Evolutionary conservation across 1,139 yeast genomes (phyloP), one percentile per base, ranked within the genome.

Genomic region (Suzukiozyma palmioleophila): DNA sequence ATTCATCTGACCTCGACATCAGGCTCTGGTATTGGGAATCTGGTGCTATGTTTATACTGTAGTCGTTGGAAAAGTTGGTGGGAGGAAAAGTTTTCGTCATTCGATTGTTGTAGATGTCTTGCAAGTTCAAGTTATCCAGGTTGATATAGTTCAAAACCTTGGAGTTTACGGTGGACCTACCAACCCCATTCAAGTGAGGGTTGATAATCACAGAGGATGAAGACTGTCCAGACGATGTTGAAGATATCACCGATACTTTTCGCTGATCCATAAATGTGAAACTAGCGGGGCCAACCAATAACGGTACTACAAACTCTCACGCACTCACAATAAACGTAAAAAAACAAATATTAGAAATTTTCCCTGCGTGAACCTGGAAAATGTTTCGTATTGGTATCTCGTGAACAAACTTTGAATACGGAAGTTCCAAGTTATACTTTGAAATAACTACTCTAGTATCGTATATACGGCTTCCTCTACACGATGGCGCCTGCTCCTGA

Each of bases 131-230:
- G 22, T 51, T 54, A 35, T 53, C 53, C 32, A 49, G 51, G 32
- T 55, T 56, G 38, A 65, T 60, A 39, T 61, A 60, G 43, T 51
- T 56, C 14, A 65, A 49, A 26, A 67, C 72, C 25, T 54, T 52
- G 41, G 62, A 57, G 38, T 58, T 60, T 36, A 64, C 54, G 41
- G 46, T 60, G 37, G 56, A 59, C 39, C 60, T 62, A n/a, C 62
- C 68, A 12, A 57, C 47, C 2, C 68, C 69, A 21, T 46, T 42
- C 38, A 54, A 46, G 38, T 51, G 51, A 38, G 54, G 54, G 46
- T 62, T 60, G 40, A 62, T 58, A 24, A 68, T 53, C 27, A 67
- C 69, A 18, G 69, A 61, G 26, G 56, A 58, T n/a, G 47, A 41
- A 11, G 48, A 46, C 3, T 48, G 36, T 7, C 39, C 39, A n/a